These are phyloP conservation scores for Platanthera zijinensis DNA, from an alignment of 106 monocot species.

Conservation along the genomic window DNA sequence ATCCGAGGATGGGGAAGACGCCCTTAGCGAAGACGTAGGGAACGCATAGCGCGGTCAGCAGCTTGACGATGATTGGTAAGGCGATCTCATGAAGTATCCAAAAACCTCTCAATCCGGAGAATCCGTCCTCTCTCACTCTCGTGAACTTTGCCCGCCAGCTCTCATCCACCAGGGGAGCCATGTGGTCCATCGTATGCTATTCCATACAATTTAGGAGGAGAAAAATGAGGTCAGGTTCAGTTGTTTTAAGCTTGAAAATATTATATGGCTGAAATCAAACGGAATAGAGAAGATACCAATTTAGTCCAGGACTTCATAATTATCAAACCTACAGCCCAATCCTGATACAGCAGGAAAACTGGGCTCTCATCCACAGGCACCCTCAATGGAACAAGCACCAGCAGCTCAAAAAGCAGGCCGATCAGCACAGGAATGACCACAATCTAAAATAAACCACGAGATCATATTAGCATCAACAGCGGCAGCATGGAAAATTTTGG, in stretches of 20 bases:
- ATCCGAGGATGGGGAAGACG: conserved; percentile 81
- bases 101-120: conserved; percentile 69
- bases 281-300: conserved; percentile 37
- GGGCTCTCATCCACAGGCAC: conserved; percentile 97
- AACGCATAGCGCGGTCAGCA: conserved; percentile 83
- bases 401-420: conserved; percentile 87
- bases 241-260: too few species aligned
- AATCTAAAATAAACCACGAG: conserved; percentile 37
- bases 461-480: neutral
- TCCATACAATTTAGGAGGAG: neutral
- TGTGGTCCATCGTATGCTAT: conserved; percentile 96
- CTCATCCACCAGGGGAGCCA: conserved; percentile 90
- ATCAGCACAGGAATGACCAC: conserved; percentile 93
- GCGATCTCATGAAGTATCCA: conserved; percentile 93
- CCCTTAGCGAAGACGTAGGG: conserved; percentile 94
- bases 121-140: conserved; percentile 83
- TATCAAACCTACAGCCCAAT: conserved; percentile 93
- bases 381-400: conserved; percentile 92
- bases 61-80: conserved; percentile 67
- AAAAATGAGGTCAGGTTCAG: neutral
- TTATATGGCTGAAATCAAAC: neutral
- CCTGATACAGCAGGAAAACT: conserved; percentile 93
- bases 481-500: neutral
- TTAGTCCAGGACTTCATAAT: conserved; percentile 97
- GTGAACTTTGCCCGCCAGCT: conserved; percentile 85